Percentiles rank a stretch among this genome's conserved stretches.
Conservation (phyloP, 202 grass and related monocot species). For the Schoenoplectus tabernaemontani region DNA sequence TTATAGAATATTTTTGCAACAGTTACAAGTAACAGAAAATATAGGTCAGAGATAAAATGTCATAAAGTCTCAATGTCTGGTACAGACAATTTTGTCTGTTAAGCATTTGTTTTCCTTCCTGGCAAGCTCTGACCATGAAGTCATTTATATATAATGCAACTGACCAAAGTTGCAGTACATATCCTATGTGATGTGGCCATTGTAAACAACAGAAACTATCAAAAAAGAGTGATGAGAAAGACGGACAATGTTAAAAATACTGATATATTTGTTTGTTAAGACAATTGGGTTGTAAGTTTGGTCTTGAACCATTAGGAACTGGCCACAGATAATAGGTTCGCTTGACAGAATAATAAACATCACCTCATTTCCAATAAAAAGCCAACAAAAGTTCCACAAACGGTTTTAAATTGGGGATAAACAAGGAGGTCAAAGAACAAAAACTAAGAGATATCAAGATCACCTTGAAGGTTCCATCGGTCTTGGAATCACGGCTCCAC, state of each 20-base stretch:
- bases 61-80: background rate
- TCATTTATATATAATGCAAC: background rate
- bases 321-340: background rate
- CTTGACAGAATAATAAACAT: background rate
- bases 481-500: constrained; percentile 55
- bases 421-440: background rate
- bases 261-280: background rate
- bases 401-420: background rate
- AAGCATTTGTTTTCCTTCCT: background rate
- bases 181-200: background rate
- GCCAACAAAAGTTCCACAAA: background rate
- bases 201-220: background rate
- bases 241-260: background rate
- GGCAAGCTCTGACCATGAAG: background rate
- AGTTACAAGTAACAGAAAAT: background rate
- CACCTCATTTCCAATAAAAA: background rate
- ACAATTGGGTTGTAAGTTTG: background rate
- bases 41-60: background rate
- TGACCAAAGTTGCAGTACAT: background rate
- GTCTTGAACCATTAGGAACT: background rate
- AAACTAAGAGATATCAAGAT: background rate
- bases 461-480: constrained; percentile 68
- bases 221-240: background rate
- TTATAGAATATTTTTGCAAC: background rate
- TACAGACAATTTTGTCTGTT: background rate